Conservation (phyloP, 768 basidiomycete genomes). For the Suillus placidus region DNA sequence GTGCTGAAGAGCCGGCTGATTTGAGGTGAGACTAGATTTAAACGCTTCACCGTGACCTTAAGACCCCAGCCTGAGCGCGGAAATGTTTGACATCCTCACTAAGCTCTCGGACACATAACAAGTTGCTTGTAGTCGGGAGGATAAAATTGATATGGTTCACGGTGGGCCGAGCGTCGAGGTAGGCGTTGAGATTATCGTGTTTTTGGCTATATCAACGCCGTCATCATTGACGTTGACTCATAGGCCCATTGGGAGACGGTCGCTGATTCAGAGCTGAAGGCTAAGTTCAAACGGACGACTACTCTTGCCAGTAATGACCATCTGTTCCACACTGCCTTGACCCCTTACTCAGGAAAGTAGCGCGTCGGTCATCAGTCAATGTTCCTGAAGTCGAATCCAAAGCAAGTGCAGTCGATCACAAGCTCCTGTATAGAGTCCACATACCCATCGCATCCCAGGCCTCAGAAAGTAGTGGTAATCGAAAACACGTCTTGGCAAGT, state of each 20-base stretch:
- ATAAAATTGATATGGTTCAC: constrained; percentile 18
- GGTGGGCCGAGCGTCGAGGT: constrained; percentile 31
- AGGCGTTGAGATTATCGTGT: constrained; percentile 8
- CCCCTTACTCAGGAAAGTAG: constrained; percentile 4
- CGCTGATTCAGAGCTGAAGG: constrained; percentile 10
- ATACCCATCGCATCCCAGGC: not conserved
- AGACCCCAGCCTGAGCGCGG: constrained; percentile 20
- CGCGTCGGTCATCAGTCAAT: not conserved
- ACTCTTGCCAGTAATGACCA: constrained; percentile 20
- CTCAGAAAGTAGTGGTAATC: not conserved
- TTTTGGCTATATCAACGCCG: not conserved
- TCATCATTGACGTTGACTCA: not conserved
- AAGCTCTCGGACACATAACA: constrained; percentile 15
- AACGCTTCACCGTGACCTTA: too few species aligned
- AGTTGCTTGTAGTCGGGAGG: constrained; percentile 24
- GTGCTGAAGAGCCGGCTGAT: too few species aligned
- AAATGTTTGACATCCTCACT: constrained; percentile 17
- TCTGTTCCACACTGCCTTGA: constrained; percentile 17
- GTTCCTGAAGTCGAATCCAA: not conserved
- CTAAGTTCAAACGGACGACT: constrained; percentile 9
- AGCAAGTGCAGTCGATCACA: not conserved
- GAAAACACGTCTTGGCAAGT: not conserved
- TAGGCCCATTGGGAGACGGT: constrained; percentile 21
- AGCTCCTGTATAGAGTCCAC: not conserved
- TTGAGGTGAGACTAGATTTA: too few species aligned